phyloP scores from a whole-genome alignment of 768 basidiomycete genomes.

The Paxillus ammoniavirescens region DNA sequence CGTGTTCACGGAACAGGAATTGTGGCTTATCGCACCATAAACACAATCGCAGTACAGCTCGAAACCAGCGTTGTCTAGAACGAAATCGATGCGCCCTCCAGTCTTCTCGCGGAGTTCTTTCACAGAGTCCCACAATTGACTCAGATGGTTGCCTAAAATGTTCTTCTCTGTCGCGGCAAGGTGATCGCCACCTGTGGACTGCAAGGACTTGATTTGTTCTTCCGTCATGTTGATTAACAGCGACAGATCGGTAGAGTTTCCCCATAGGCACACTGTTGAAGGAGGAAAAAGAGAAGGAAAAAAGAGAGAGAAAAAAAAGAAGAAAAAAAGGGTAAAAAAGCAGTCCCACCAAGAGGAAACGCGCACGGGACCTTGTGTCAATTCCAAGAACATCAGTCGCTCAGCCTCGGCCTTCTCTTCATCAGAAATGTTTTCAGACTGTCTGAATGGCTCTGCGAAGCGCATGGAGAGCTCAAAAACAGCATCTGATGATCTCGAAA shows the following conservation, averaged over 20 bases:
- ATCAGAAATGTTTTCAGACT: constrained; percentile 49
- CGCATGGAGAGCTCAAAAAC: constrained; percentile 93
- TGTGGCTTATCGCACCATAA: constrained; percentile 53
- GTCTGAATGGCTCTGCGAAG: constrained; percentile 82
- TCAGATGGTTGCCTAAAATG: constrained; percentile 84
- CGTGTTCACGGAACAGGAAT: neutral
- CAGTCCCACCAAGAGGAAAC: neutral
- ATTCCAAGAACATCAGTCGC: constrained; percentile 84
- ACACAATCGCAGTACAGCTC: constrained; percentile 88
- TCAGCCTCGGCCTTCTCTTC: constrained; percentile 65
- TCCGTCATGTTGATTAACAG: constrained; percentile 97
- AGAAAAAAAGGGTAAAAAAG: neutral
- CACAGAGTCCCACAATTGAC: constrained; percentile 70
- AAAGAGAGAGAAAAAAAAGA: too few species aligned
- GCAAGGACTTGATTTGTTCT: constrained; percentile 94
- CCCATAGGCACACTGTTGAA: constrained; percentile 86
- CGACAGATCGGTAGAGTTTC: constrained; percentile 94
- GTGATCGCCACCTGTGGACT: constrained; percentile 94
- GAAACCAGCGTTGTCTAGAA: constrained; percentile 82
- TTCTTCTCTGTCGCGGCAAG: constrained; percentile 96
- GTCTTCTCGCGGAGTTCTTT: constrained; percentile 67
- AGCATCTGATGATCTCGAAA: constrained; percentile 87
- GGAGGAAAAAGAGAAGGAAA: too few species aligned
- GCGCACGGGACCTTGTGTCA: constrained; percentile 72
- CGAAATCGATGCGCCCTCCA: constrained; percentile 75